A percentile compares a stretch with the other conserved stretches of the same genome.
These are phyloP conservation scores for Cytospora piceae DNA, from an alignment of 2,329 filamentous ascomycete genomes.

Conservation along the genomic window DNA sequence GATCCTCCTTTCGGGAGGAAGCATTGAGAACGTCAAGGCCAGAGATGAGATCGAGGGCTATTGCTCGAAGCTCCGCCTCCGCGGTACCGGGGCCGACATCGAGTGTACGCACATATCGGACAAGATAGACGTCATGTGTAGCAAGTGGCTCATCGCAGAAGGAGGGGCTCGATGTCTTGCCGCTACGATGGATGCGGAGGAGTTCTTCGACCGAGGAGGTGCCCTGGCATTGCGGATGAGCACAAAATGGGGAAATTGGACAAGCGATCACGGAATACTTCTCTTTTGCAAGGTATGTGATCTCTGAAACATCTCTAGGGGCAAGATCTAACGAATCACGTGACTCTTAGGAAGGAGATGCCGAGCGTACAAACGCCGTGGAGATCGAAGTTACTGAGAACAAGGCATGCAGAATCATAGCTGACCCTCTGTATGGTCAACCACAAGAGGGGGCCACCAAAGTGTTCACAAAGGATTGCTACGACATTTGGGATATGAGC, in stretches of 20 bases:
- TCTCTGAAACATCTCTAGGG: not conserved
- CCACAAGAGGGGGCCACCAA: not conserved
- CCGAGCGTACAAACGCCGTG: not conserved
- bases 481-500: constrained; percentile 1
- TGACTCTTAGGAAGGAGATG: not conserved
- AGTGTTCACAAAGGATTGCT: not conserved
- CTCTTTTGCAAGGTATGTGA: constrained; percentile 5
- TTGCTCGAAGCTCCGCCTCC: not conserved
- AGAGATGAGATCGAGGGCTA: not conserved
- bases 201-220: constrained; percentile 12
- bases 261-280: not conserved
- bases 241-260: not conserved
- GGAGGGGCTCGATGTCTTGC: constrained; percentile 9
- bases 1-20: constrained; percentile 7
- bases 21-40: not conserved
- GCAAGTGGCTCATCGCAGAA: constrained; percentile 7
- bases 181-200: constrained; percentile 9
- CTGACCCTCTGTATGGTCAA: not conserved
- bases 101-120: not conserved
- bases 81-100: not conserved
- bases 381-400: not conserved
- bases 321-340: not conserved
- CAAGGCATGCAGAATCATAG: constrained; percentile 10
- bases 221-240: constrained; percentile 4
- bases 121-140: not conserved